These are phyloP conservation scores for Paraphaeosphaeria sporulosa DNA, from an alignment of 2,329 filamentous ascomycete genomes.

Conservation along the genomic window DNA sequence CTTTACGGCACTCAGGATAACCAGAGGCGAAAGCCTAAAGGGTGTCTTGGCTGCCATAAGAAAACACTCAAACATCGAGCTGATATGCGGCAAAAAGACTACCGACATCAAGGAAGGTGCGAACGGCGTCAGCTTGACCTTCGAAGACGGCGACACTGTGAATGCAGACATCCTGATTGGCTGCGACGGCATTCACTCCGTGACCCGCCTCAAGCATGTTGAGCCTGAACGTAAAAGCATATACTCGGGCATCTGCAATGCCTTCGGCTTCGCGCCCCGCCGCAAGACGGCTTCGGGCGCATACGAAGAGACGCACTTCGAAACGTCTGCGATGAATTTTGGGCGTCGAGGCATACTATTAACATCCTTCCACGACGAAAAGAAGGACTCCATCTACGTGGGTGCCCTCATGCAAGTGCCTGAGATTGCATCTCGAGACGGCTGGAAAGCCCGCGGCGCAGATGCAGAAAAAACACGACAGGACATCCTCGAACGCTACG, in stretches of 20 bases:
- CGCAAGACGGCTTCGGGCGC: constrained; percentile 29
- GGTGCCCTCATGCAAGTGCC: constrained; percentile 55
- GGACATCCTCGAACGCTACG: constrained; percentile 53
- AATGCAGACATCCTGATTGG: constrained; percentile 61
- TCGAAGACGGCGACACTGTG: constrained; percentile 55
- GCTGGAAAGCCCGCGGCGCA: constrained; percentile 54
- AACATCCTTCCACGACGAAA: constrained; percentile 50
- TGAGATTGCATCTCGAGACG: constrained; percentile 53
- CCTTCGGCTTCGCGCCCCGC: constrained; percentile 54
- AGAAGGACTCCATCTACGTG: constrained; percentile 51
- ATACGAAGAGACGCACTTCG: constrained; percentile 48
- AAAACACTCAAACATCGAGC: constrained; percentile 50
- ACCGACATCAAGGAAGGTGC: constrained; percentile 51
- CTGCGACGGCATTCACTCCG: constrained; percentile 62
- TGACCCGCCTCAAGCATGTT: constrained; percentile 54
- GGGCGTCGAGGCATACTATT: constrained; percentile 55
- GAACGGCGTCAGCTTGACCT: constrained; percentile 52
- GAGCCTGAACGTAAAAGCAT: constrained; percentile 52
- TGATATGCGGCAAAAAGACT: constrained; percentile 54
- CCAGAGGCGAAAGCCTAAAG: constrained; percentile 53
- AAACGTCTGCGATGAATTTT: constrained; percentile 55
- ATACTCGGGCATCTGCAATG: constrained; percentile 57
- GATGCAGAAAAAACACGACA: constrained; percentile 53
- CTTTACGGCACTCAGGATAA: constrained; percentile 55
- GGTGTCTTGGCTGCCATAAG: constrained; percentile 52